Evolutionary conservation across 2,329 filamentous ascomycete species (phyloP), one percentile per base, ranked within the genome.

Genomic region (Penicillium sp.): DNA sequence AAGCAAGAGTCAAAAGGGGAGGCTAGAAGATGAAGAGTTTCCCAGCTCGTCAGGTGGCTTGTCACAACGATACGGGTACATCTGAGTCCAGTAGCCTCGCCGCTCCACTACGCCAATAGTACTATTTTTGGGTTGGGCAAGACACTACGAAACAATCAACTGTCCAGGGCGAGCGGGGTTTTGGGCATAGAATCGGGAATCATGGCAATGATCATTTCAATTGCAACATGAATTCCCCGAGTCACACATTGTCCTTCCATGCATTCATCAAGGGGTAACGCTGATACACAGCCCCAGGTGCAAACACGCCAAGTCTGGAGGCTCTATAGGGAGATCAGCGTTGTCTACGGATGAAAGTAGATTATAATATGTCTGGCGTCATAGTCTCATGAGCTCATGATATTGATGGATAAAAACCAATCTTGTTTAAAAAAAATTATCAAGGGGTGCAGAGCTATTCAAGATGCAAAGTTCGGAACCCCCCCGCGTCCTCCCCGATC

Each of bases 1-100:
- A n/a, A 22, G 18, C 18, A 22, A 22, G 18, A 22, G 18, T 9
- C 5, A 22, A 22, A 26, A 34, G 14, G 36, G 37, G 32, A 39
- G 35, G 39, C 30, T 31, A 32, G 28, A 46, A 42, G 44, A 32
- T 42, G 49, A 38, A 46, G 43, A 37, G 50, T 43, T 44, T 33
- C 44, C 30, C 35, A 42, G 39, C 38, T 46, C 46, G 48, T 51
- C 41, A 51, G 46, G 50, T 52, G 50, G 47, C 45, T 51, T 42
- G 49, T 52, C n/a, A n/a, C n/a, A 51, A 49, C 45, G 43, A 47
- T 52, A 53, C 50, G 33, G 27, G 38, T 42, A 39, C 12, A 38
- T 35, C 17, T 38, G 13, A 35, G 38, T 45, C 42, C 38, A 39
- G 25, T 26, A 37, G 32, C 33, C 33, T 16, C 34, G 35, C 25